Conservation (phyloP, 495 filamentous ascomycete species). For the Cryomyces minteri region DNA sequence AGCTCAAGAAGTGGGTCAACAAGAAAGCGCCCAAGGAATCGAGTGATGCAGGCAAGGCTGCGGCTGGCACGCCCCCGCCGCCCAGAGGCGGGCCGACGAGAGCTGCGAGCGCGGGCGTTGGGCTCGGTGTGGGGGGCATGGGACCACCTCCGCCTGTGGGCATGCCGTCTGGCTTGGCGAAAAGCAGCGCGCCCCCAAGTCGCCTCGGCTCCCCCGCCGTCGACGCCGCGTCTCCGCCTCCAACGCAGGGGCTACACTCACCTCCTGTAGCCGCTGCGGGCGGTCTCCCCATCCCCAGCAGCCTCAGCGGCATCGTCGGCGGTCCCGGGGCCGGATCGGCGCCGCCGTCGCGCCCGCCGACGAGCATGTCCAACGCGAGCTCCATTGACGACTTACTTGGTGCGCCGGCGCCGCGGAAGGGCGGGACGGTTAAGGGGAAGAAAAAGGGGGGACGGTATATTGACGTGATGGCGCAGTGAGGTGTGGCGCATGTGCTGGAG, state of each 20-base stretch:
- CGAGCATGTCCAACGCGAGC: slow-evolving; percentile 56
- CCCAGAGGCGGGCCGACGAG: slow-evolving; percentile 15
- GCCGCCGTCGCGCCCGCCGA: slow-evolving; percentile 20
- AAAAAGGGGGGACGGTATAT: slow-evolving; percentile 76
- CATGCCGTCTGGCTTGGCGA: background rate
- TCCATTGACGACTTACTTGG: slow-evolving; percentile 75
- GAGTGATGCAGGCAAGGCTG: slow-evolving; percentile 17
- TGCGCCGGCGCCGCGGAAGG: slow-evolving; percentile 47
- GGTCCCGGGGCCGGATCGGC: slow-evolving; percentile 2
- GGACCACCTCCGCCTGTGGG: background rate
- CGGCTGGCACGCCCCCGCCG: slow-evolving; percentile 24
- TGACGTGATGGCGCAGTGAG: slow-evolving; percentile 62
- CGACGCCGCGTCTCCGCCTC: background rate
- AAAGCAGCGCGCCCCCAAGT: slow-evolving; percentile 1
- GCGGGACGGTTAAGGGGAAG: slow-evolving; percentile 43
- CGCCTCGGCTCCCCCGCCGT: slow-evolving; percentile 5
- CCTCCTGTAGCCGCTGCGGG: slow-evolving; percentile 3
- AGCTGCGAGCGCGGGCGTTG: slow-evolving; percentile 5
- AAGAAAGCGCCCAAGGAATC: slow-evolving; percentile 45
- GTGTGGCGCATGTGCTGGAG: too few species aligned
- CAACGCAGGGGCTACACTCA: background rate
- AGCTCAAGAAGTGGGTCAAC: slow-evolving; percentile 95
- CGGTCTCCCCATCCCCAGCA: background rate
- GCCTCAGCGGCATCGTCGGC: background rate
- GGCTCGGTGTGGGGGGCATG: too few species aligned